Percentiles rank a stretch among this genome's conserved stretches.
Evolutionary conservation across 768 basidiomycete species (phyloP).

Genomic region (Mycena kentingensis): DNA sequence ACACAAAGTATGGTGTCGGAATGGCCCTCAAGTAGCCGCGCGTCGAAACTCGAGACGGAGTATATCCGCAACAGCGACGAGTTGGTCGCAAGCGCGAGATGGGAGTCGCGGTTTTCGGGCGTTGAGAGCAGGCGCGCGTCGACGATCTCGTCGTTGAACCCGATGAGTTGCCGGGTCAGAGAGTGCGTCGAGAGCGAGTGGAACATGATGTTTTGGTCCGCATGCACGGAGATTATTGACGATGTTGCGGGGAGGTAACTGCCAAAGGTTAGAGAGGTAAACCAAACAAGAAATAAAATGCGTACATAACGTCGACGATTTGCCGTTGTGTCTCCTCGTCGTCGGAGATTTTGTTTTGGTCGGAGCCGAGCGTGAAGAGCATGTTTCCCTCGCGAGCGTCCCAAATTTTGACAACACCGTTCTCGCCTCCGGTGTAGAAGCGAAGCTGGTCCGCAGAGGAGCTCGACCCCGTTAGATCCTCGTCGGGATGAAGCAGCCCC

Average conservation of each 20-base stretch:
- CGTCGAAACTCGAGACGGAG: conserved; percentile 72
- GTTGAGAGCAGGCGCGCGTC: conserved; percentile 77
- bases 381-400: conserved; percentile 68
- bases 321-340: conserved; percentile 81
- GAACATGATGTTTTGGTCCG: conserved; percentile 96
- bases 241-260: conserved; percentile 72
- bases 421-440: conserved; percentile 91
- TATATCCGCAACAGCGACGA: conserved; percentile 94
- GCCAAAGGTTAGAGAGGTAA: conserved; percentile 1
- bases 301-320: conserved; percentile 82
- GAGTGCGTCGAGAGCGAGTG: conserved; percentile 72
- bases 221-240: conserved; percentile 80
- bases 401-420: conserved; percentile 85
- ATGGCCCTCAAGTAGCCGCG: conserved; percentile 85
- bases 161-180: conserved; percentile 81
- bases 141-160: conserved; percentile 98
- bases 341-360: conserved; percentile 44
- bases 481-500: conserved; percentile 62
- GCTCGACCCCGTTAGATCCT: conserved; percentile 47
- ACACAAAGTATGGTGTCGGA: conserved; percentile 89
- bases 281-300: conserved; percentile 19
- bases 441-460: conserved; percentile 46
- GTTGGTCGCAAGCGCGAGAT: conserved; percentile 95
- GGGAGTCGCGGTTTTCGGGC: conserved; percentile 51
- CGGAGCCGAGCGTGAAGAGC: conserved; percentile 58